These are phyloP conservation scores for Crithidia mellificae DNA, from an alignment of 208 protist species.

Conservation along the genomic window DNA sequence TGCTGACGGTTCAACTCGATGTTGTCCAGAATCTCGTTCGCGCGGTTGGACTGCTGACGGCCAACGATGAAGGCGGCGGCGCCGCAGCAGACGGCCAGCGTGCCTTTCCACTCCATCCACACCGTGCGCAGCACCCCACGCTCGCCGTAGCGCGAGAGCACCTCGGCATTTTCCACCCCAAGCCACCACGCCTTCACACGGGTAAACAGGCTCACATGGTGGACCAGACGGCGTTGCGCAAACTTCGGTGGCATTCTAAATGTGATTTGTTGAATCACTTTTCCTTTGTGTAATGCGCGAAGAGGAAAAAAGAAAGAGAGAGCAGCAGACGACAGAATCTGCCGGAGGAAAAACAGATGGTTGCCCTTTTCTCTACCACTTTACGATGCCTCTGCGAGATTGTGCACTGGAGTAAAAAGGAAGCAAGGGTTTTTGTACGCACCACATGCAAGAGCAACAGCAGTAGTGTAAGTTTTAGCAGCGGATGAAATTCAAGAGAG, in stretches of 20 bases:
- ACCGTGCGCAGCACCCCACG: conserved; percentile 53
- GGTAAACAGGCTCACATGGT: conserved; percentile 60
- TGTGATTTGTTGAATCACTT: no score
- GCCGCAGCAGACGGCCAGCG: conserved; percentile 51
- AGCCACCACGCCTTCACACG: conserved; percentile 77
- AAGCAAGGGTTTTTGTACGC: no score
- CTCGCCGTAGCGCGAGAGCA: conserved; percentile 70
- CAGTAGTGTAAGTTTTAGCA: no score
- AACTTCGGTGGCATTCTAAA: conserved; percentile 38
- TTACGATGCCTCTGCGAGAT: background rate
- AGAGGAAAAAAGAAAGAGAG: no score
- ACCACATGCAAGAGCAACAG: no score
- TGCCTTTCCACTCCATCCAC: conserved; percentile 82
- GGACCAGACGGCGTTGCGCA: conserved; percentile 31
- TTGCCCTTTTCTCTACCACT: background rate
- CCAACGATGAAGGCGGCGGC: conserved; percentile 46
- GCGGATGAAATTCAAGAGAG: background rate
- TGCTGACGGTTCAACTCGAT: conserved; percentile 82
- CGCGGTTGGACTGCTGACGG: conserved; percentile 52
- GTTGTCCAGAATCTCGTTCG: conserved; percentile 85
- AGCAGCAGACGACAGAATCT: no score
- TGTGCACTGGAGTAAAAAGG: background rate
- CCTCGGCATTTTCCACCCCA: conserved; percentile 66
- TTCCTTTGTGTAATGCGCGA: no score
- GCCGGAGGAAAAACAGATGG: no score